Evolutionary conservation across 2,329 filamentous ascomycete species (phyloP).

Genomic region (Ceratocystiopsis brevicomis): DNA sequence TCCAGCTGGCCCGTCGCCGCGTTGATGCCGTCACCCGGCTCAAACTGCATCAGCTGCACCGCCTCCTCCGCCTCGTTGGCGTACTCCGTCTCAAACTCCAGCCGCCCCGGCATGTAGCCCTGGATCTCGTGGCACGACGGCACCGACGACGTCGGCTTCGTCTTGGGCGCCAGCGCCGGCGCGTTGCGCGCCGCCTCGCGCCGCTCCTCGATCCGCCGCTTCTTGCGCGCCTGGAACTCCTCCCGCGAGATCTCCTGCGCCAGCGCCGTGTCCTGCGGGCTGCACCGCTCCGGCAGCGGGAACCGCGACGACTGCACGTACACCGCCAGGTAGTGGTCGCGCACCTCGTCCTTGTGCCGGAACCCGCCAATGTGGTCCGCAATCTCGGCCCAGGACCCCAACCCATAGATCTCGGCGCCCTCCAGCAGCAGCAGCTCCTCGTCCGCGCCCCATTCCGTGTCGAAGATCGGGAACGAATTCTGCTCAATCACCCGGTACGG

Average conservation of each 20-base stretch:
- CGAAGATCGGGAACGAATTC: slow-evolving; percentile 93
- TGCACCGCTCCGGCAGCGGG: slow-evolving; percentile 70
- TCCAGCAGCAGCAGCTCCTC: slow-evolving; percentile 88
- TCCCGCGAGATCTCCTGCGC: slow-evolving; percentile 70
- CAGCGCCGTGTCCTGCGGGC: slow-evolving; percentile 60
- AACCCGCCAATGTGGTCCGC: slow-evolving; percentile 96
- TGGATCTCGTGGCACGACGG: slow-evolving; percentile 95
- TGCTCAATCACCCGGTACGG: slow-evolving; percentile 90
- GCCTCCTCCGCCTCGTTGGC: slow-evolving; percentile 96
- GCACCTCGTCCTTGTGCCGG: slow-evolving; percentile 83
- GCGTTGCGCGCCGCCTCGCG: slow-evolving; percentile 75
- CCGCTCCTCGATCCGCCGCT: slow-evolving; percentile 77
- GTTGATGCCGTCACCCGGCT: slow-evolving; percentile 85
- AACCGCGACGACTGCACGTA: slow-evolving; percentile 74
- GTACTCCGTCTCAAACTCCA: slow-evolving; percentile 96
- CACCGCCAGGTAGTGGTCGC: slow-evolving; percentile 78
- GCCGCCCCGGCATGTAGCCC: slow-evolving; percentile 91
- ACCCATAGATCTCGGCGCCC: slow-evolving; percentile 85
- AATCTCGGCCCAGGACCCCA: slow-evolving; percentile 95
- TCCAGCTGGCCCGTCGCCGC: slow-evolving; percentile 69
- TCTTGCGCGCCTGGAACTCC: slow-evolving; percentile 84
- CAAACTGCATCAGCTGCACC: slow-evolving; percentile 95
- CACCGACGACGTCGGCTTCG: slow-evolving; percentile 88
- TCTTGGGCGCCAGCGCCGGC: slow-evolving; percentile 69
- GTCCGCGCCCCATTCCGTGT: slow-evolving; percentile 88